These are phyloP conservation scores for Alternaria triticimaculans DNA, from an alignment of 2,329 filamentous ascomycete species.

Conservation along the genomic window DNA sequence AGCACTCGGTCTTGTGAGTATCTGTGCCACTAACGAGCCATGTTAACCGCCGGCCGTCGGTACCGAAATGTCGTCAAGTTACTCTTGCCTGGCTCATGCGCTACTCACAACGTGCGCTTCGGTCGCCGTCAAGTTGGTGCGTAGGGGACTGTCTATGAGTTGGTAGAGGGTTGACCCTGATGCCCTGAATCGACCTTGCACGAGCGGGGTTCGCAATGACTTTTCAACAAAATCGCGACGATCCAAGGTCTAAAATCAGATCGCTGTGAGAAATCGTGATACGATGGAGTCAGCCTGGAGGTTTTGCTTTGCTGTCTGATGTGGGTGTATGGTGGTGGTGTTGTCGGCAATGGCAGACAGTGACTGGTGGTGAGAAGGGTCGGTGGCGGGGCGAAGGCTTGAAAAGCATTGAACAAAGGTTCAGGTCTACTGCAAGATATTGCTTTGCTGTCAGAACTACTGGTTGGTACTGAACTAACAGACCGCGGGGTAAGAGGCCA, in stretches of 20 bases:
- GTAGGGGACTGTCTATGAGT: not conserved
- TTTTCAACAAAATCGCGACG: not conserved
- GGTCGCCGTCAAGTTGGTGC: constrained; percentile 2
- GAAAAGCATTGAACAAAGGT: constrained; percentile 1
- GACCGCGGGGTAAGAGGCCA: not conserved
- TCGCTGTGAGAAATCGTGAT: not conserved
- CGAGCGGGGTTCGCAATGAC: not conserved
- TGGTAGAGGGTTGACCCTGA: not conserved
- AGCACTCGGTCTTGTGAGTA: constrained; percentile 13
- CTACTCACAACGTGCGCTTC: not conserved
- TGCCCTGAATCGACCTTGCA: not conserved
- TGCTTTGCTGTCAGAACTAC: constrained; percentile 1
- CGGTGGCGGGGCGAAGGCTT: not conserved
- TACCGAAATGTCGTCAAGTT: constrained; percentile 1
- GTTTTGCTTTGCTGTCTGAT: constrained; percentile 11
- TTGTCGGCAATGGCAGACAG: not conserved
- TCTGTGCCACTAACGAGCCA: constrained; percentile 28
- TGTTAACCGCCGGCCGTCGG: constrained; percentile 7
- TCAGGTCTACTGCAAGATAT: not conserved
- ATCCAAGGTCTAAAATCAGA: not conserved
- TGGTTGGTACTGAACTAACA: not conserved
- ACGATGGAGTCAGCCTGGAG: not conserved
- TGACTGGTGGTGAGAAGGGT: not conserved
- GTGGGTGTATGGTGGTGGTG: not conserved
- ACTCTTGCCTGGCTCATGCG: not conserved